A percentile compares a stretch with the other conserved stretches of the same genome.
Conservation (phyloP, 495 filamentous ascomycete species). For the Aspergillus coremiiformis region DNA sequence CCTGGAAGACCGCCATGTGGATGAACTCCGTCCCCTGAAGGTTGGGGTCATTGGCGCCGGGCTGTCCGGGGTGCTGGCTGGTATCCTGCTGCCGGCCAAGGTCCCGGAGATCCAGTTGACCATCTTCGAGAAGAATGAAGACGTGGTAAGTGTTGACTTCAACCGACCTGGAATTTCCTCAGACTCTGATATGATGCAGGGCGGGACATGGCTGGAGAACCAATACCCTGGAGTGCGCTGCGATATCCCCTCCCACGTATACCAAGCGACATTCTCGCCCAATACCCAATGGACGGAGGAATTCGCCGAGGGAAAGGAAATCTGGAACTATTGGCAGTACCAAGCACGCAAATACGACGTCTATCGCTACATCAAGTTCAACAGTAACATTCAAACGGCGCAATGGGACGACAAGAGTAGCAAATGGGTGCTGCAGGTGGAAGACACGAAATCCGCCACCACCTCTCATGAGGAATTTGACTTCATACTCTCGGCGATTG, state of each 20-base stretch:
- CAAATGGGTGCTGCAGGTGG: conserved; percentile 32
- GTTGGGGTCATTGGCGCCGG: conserved; percentile 16
- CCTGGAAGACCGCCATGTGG: too few species aligned
- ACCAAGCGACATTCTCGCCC: conserved; percentile 31
- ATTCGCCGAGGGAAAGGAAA: background rate
- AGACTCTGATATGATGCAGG: conserved; percentile 1
- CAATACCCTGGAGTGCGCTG: conserved; percentile 29
- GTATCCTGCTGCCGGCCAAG: background rate
- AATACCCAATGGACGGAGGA: background rate
- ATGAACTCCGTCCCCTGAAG: background rate
- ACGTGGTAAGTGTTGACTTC: too few species aligned
- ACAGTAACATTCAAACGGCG: background rate
- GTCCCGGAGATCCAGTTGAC: conserved; percentile 45
- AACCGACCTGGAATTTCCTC: too few species aligned
- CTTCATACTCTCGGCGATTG: too few species aligned
- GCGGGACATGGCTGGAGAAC: conserved; percentile 61
- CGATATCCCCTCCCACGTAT: conserved; percentile 29
- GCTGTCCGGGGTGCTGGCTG: conserved; percentile 4
- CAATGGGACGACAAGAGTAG: conserved; percentile 23
- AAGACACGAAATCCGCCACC: too few species aligned
- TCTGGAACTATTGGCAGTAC: background rate
- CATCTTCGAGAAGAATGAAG: conserved; percentile 71
- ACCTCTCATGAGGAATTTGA: too few species aligned
- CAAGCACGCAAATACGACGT: background rate
- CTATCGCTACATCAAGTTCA: background rate